These are phyloP conservation scores for Hypericum androsaemum DNA, from an alignment of 345 rosid species.

Conservation along the genomic window DNA sequence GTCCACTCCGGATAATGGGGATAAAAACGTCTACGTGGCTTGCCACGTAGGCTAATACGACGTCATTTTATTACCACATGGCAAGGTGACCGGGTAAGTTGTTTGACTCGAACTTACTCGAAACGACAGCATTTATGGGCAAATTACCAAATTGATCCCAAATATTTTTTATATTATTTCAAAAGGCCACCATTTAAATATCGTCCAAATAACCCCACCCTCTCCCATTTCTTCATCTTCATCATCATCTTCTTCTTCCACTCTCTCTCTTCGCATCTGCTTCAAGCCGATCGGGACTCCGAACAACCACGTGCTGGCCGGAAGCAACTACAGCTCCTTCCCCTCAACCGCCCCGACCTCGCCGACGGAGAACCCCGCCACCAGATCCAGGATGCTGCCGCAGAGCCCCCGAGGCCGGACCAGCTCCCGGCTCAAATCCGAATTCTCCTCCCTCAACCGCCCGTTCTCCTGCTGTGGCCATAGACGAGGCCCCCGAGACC, in stretches of 20 bases:
- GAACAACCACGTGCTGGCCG: slow-evolving; percentile 53
- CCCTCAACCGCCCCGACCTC: slow-evolving; percentile 35
- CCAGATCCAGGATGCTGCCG: slow-evolving; percentile 44
- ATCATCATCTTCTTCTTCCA: slow-evolving; percentile 20
- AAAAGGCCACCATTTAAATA: too few species aligned
- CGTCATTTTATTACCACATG: too few species aligned
- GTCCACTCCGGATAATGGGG: too few species aligned
- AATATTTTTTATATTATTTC: too few species aligned
- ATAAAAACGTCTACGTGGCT: too few species aligned
- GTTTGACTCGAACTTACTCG: too few species aligned
- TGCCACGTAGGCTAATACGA: too few species aligned
- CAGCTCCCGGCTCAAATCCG: slow-evolving; percentile 55
- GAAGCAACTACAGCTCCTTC: slow-evolving; percentile 34
- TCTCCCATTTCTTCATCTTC: not conserved
- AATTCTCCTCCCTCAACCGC: slow-evolving; percentile 59
- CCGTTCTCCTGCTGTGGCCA: slow-evolving; percentile 94
- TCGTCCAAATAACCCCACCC: too few species aligned
- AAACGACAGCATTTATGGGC: too few species aligned
- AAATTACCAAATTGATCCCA: too few species aligned
- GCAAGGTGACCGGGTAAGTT: too few species aligned
- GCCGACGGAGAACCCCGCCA: slow-evolving; percentile 48
- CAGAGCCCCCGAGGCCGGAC: slow-evolving; percentile 56
- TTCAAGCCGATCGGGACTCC: slow-evolving; percentile 81
- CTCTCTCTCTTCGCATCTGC: slow-evolving; percentile 47
- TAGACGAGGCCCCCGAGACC: too few species aligned